Percentiles rank a stretch among this genome's conserved stretches.
phyloP scores from a whole-genome alignment of 208 protist genomes.

The Novymonas esmeraldas region DNA sequence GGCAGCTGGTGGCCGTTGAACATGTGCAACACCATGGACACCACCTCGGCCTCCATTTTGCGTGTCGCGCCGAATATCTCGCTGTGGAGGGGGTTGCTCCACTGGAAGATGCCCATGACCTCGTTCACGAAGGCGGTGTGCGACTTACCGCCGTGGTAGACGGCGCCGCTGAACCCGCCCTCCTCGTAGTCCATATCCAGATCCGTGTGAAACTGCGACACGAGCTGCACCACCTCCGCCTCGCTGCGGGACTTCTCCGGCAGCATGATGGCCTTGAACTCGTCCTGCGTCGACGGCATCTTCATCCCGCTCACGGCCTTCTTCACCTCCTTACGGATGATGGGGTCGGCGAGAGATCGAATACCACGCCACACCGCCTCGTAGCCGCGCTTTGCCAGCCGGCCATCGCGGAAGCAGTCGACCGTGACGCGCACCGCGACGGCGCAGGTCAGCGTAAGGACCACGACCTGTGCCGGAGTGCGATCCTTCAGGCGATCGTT shows the following conservation, averaged over 20 bases:
- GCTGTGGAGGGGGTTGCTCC: constrained; percentile 97
- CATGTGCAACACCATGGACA: constrained; percentile 96
- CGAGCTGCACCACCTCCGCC: constrained; percentile 66
- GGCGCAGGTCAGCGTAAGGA: constrained; percentile 48
- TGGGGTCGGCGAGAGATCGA: constrained; percentile 48
- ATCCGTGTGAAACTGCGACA: constrained; percentile 53
- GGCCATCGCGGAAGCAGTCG: constrained; percentile 52
- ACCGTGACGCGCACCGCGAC: constrained; percentile 42
- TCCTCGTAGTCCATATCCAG: constrained; percentile 75
- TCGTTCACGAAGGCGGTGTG: constrained; percentile 89
- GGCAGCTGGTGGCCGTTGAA: constrained; percentile 89
- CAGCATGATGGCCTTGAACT: constrained; percentile 70
- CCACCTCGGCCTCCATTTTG: constrained; percentile 98
- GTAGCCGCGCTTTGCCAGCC: constrained; percentile 57
- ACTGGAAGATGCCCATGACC: constrained; percentile 91
- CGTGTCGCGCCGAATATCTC: constrained; percentile 95
- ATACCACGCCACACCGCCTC: constrained; percentile 58
- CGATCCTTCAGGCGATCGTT: constrained; percentile 58
- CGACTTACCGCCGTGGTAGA: constrained; percentile 92
- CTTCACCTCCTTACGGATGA: constrained; percentile 61
- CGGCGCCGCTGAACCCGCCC: constrained; percentile 87
- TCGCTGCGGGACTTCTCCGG: constrained; percentile 53
- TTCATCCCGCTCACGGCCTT: constrained; percentile 43
- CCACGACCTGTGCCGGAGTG: constrained; percentile 59
- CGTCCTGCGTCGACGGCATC: constrained; percentile 68